Evolutionary conservation across 73 alveolate genomes (phyloP), one percentile per base, ranked within the genome.

Genomic region (Paramecium caudatum): DNA sequence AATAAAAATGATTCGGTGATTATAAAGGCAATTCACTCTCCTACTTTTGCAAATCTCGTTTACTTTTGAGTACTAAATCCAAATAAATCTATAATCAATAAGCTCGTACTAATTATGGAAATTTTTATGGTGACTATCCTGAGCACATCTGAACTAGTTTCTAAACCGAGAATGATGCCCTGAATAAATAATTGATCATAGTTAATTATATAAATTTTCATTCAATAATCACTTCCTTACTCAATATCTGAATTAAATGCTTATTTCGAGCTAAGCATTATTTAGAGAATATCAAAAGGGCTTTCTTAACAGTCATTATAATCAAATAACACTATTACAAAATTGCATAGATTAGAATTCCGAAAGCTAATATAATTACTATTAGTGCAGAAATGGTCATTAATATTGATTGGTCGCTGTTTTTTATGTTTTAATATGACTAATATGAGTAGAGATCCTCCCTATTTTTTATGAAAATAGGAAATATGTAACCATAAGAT

Each of bases 261-360:
- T 55, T 55, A 55, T 55, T 55, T 27, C 80, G 23, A 27, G 80
- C 21, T 23, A 55, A 12, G 10, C 30, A 55, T 27, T 55, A 17
- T 55, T 21, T 55, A 27, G 80, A 55, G 45, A 55, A 55, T 55
- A 55, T 55, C 30, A 55, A 55, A 27, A 55, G 4, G 41, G 80
- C 23, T 1, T 19, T 17, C 30, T 55, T 55, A 8, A 55, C 80
- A 10, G 45, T 23, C 2, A 5, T 7, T 9, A 55, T 55, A 5
- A 55, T 23, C 1, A 17, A 16, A 27, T 27, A 21, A 55, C 23
- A 55, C 30, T 55, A 23, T 55, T 55, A 27, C 9, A 43, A 55
- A 55, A 55, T 55, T 1, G 4, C 2, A 55, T 55, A 55, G 30
- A 55, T 55, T 10, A 55, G 23, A 17, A 27, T 3, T 23, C 10